These are phyloP conservation scores for Suillus cothurnatus DNA, from an alignment of 768 basidiomycete species.

Conservation along the genomic window DNA sequence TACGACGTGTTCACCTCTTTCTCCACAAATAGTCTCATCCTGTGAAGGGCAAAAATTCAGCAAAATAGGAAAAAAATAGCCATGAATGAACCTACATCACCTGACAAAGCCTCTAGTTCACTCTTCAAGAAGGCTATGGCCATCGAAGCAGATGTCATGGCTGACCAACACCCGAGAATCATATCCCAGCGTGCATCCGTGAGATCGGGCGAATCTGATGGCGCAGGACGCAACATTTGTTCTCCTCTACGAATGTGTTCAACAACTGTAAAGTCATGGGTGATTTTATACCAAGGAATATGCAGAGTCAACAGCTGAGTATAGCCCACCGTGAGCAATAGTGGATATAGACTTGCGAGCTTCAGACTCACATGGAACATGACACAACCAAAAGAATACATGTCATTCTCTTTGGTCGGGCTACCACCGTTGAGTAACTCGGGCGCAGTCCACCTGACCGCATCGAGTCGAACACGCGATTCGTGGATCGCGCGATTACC, in stretches of 20 bases:
- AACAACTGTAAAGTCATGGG: neutral
- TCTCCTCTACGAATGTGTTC: neutral
- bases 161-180: neutral
- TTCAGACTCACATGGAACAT: constrained; percentile 11
- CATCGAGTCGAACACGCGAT: constrained; percentile 22
- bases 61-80: neutral
- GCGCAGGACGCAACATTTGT: neutral
- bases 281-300: neutral
- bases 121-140: neutral
- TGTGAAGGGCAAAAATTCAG: neutral
- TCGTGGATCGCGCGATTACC: neutral
- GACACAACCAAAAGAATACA: constrained; percentile 38
- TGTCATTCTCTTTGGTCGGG: constrained; percentile 31
- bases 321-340: neutral
- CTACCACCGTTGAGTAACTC: constrained; percentile 36
- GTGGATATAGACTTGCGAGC: neutral
- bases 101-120: neutral
- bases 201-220: neutral
- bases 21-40: neutral
- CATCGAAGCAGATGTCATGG: neutral
- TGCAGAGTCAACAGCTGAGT: neutral
- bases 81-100: neutral
- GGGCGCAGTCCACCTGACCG: constrained; percentile 45
- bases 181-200: neutral
- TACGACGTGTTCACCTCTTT: too few relatives aligned